A percentile compares a stretch with the other conserved stretches of the same genome.
Conservation (phyloP, 331 rosid genomes). For the Quercus lobata region DNA sequence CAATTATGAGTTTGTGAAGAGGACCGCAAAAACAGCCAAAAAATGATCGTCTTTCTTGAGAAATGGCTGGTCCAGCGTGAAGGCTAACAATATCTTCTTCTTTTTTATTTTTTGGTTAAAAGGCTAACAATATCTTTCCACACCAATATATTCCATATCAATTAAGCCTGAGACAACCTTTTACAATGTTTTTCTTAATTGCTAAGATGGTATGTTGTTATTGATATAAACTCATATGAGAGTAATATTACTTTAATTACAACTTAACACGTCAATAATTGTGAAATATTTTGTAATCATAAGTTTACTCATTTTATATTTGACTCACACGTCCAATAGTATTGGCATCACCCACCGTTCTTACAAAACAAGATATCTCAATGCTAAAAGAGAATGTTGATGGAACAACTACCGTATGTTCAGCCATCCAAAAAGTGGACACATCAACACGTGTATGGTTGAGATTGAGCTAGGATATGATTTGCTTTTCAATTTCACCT, state of each 20-base stretch:
- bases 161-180: too few species aligned
- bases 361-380: neutral
- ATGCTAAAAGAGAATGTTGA: constrained; percentile 21
- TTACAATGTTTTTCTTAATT: too few species aligned
- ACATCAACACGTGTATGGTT: constrained; percentile 19
- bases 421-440: neutral
- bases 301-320: too few species aligned
- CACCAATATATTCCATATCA: too few species aligned
- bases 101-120: too few species aligned
- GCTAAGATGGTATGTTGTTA: too few species aligned
- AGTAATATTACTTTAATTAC: too few species aligned
- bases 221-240: too few species aligned
- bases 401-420: constrained; percentile 22
- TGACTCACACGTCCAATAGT: too few species aligned
- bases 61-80: neutral
- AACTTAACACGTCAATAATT: too few species aligned
- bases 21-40: neutral
- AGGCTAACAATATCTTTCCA: neutral
- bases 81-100: neutral
- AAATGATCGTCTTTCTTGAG: neutral
- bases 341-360: constrained; percentile 4
- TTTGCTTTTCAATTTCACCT: neutral
- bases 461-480: constrained; percentile 2
- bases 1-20: neutral
- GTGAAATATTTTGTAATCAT: too few species aligned